Percentiles rank a stretch among this genome's conserved stretches.
Evolutionary conservation across 805 yeast genomes (phyloP).

Genomic region (Priceomyces haplophilus): DNA sequence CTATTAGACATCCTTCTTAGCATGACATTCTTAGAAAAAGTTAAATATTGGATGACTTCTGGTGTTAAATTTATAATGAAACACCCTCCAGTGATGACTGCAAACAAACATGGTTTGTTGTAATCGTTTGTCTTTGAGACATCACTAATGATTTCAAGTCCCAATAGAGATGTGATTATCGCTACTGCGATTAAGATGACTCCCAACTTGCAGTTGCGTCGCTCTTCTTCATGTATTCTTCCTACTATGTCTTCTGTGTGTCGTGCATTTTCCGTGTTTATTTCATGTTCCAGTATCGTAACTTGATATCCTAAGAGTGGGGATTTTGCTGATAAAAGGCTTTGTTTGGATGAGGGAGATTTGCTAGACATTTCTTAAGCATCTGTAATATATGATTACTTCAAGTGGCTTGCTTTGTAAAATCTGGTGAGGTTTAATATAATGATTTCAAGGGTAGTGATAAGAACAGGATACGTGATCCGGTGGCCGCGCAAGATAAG

Average conservation of each 20-base stretch:
- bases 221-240: conserved; percentile 40
- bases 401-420: too few species aligned
- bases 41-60: conserved; percentile 16
- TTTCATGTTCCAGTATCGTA: too few species aligned
- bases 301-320: too few species aligned
- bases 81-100: conserved; percentile 47
- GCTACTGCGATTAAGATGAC: conserved; percentile 39
- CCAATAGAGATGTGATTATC: conserved; percentile 46
- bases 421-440: too few species aligned
- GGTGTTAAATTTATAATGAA: conserved; percentile 47
- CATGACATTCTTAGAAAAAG: too few species aligned
- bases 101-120: conserved; percentile 47
- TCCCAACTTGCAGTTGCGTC: conserved; percentile 44
- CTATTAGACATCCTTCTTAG: not conserved
- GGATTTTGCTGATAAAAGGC: too few species aligned
- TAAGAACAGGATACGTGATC: too few species aligned
- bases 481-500: too few species aligned
- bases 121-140: conserved; percentile 49
- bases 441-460: too few species aligned
- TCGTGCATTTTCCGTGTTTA: conserved; percentile 7
- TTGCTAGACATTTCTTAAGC: too few species aligned
- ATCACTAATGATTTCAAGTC: conserved; percentile 47
- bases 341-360: too few species aligned
- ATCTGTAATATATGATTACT: too few species aligned
- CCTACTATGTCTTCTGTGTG: conserved; percentile 27